Base-by-base conservation (phyloP, 2,329 filamentous ascomycete genomes). In the Fusarium sp. region DNA sequence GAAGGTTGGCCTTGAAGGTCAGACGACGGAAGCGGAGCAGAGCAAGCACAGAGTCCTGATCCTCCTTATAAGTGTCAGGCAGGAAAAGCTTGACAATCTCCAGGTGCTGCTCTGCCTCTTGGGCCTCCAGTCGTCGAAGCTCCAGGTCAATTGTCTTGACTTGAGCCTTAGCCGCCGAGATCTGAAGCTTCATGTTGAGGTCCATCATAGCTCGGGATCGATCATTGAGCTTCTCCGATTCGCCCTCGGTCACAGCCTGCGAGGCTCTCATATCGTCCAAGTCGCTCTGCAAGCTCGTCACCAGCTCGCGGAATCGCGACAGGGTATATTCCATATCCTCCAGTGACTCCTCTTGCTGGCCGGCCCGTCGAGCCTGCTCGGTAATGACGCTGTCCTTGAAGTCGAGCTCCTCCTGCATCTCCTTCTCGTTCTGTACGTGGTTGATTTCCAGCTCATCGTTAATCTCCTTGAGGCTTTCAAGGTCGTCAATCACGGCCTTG, bases 191-290 rank as follows among this genome's bases (percentile, higher is more conserved):
- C 86, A 95, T 88, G 79, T 98, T 98, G 49, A 99, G 86, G 75
- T 99, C 95, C 88, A 97, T 92, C 91, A 99, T 97, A 58, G 95
- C 93, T 68, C 93, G 89, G 46, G 95, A 97, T 67, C 93, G 91
- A 74, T 88, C 92, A 70, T 90, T 94, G 60, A 98, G 87, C 78
- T 98, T 93, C 77, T 94, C 93, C 1, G 95, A 93, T 78, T 98
- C 94, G 14, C 91, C 91, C 79, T 98, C 96, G 1, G 93, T 96
- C 72, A 98, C 91, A 46, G 94, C 93, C 74, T 96, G 93, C 4
- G 93, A 96, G 11, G 94, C 92, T 64, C 93, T 89, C 86, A 97
- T 95, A 75, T 98, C 94, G 73, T 97, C 92, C 70, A 98, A 83
- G 77, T 97, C 93, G 71, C 85, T 89, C 79, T 97, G 93, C 66